Percentiles rank a stretch among this genome's conserved stretches.
phyloP scores from a whole-genome alignment of 306 rosid genomes.

The Ormosia semicastrata region DNA sequence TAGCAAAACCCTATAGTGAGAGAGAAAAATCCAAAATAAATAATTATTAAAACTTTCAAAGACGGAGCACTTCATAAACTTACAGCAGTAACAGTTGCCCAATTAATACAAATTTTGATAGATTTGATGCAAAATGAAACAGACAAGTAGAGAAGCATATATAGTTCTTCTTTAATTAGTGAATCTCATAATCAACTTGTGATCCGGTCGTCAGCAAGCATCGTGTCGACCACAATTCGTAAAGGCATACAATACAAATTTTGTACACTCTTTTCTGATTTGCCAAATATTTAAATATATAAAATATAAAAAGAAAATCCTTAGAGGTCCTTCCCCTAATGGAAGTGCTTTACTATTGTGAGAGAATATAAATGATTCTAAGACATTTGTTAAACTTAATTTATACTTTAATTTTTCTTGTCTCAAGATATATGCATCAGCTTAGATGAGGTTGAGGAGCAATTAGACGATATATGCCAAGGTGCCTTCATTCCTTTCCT shows the following conservation, averaged over 20 bases:
- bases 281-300: neutral
- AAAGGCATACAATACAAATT: neutral
- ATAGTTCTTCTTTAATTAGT: neutral
- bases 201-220: conserved; percentile 17
- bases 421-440: conserved; percentile 1
- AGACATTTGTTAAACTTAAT: neutral
- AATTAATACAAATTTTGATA: neutral
- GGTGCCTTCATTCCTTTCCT: conserved; percentile 1
- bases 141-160: neutral
- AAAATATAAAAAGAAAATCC: neutral
- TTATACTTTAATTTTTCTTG: neutral
- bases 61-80: no score
- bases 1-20: no score
- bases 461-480: conserved; percentile 21
- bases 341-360: conserved; percentile 9
- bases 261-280: neutral
- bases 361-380: conserved; percentile 24
- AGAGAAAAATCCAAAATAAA: no score
- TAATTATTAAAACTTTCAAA: no score
- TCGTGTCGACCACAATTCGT: conserved; percentile 22
- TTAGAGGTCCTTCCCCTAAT: neutral
- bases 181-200: conserved; percentile 24
- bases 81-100: neutral
- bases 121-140: conserved; percentile 7
- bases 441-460: conserved; percentile 5